Base-by-base conservation (phyloP, 345 rosid genomes). In the Citrus sp. region DNA sequence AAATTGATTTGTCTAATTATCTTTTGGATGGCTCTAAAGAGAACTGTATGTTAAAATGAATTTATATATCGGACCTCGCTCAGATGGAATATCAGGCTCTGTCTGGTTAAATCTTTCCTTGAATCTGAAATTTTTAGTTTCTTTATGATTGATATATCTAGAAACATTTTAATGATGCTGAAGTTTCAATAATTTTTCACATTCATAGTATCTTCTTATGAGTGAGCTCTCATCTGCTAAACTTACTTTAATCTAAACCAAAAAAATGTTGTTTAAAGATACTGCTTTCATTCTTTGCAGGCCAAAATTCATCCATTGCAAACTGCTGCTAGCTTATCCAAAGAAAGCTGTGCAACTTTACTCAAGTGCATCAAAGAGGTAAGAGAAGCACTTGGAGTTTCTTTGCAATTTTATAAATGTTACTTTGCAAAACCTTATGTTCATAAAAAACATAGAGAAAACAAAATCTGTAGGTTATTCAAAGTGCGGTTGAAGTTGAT, bases 241-340 rank as follows among this genome's bases (percentile, higher is more conserved):
- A 71, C 25, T 21, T 42, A 21, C 75, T 24, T n/a, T 56, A 74
- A 25, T 40, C 30, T 21, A 51, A 13, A 6, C 32, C 32, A 13
- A 30, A 65, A 30, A 12, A 34, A 35, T 34, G 63, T 28, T 21
- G 10, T 69, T 19, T 19, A 37, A 19, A 22, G 51, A 5, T 5
- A 58, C 9, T 28, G 61, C 22, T 16, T 77, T 65, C 25, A 38
- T 54, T 75, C 37, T 74, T 77, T 77, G n/a, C 90, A 94, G 99
- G 97, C 98, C 46, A 87, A 90, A 85, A 92, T 94, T 88, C 98
- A 96, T 82, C 99, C 97, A 0, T 88, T 84, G 83, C 94, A 91
- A 84, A 51, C 70, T 55, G 89, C 95, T 78, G 81, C 94, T 70
- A 88, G 88, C 81, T 82, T 96, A 79, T 83, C 97, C 77, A 88